Evolutionary conservation across 169 alveolate genomes (phyloP), one percentile per base, ranked within the genome.

Genomic region (Cryptosporidium tyzzeri): DNA sequence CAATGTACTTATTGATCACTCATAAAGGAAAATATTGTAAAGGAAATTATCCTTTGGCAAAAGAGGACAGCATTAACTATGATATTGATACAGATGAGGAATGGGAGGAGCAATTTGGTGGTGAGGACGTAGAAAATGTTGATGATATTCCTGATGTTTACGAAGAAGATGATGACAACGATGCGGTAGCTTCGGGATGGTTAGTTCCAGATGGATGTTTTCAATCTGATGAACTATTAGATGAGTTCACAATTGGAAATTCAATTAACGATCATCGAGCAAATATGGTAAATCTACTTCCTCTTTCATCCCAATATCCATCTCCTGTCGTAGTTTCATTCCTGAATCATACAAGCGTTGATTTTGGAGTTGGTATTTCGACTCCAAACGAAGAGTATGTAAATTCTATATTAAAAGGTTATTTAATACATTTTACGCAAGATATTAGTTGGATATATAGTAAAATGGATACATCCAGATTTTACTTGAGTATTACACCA

Each of bases 21-120:
- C 89, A 48, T 23, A 55, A 26, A 62, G 75, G 89, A 26, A 80
- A n/a, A 26, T 0, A 80, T 31, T 80, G 89, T 35, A 80, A n/a
- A 39, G 89, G 89, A 9, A 23, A 31, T n/a, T 14, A 65, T 21
- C 89, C 89, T 21, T 12, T 80, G n/a, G 89, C 75, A 5, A 59
- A 65, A 62, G 89, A 80, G 41, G 89, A 80, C 7, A 74, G 62
- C 29, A 80, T 80, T 29, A 50, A 80, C 21, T 80, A 80, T 39
- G 89, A 62, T 39, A 65, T 80, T 41, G 89, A 80, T 18, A 80
- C 89, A 26, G 89, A 80, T 80, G 89, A 80, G 29, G 89, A 80
- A 23, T 80, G 89, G 89, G 89, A 80, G 65, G 89, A 80, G 31
- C 89, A 80, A 37, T 80, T 62, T 33, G 89, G 89, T 31, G 89